phyloP scores from a whole-genome alignment of 2,329 filamentous ascomycete genomes.

The Alternaria burnsii region DNA sequence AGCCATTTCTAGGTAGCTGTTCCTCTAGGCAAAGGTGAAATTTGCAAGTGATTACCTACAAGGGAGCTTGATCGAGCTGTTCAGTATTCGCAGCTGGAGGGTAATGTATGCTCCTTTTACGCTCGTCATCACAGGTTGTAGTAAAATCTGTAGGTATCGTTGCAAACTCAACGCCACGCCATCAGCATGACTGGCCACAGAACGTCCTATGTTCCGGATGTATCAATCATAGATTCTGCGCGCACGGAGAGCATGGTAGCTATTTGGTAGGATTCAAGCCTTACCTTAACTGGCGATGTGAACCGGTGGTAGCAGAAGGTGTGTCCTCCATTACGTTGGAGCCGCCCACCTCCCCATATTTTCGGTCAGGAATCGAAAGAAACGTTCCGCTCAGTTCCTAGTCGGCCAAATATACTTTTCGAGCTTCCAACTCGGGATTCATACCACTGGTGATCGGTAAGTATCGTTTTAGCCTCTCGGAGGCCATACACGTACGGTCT shows the following conservation, averaged over 20 bases:
- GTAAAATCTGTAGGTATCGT: background rate
- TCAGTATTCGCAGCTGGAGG: background rate
- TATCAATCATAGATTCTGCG: background rate
- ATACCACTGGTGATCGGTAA: background rate
- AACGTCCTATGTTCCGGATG: background rate
- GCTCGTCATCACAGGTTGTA: background rate
- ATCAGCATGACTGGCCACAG: background rate
- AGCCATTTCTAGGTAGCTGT: background rate
- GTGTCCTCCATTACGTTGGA: background rate
- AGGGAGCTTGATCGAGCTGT: background rate
- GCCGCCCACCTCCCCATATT: background rate
- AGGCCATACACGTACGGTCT: background rate
- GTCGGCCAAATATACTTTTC: background rate
- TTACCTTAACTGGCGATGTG: background rate
- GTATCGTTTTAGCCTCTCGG: background rate
- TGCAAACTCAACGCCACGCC: background rate
- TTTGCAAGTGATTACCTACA: background rate
- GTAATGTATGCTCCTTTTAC: background rate
- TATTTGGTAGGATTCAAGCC: background rate
- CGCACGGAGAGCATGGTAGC: background rate
- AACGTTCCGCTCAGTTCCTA: too few species aligned
- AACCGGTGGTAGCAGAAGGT: too few species aligned
- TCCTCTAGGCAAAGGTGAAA: background rate
- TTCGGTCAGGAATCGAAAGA: background rate
- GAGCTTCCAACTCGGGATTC: background rate